Evolutionary conservation across 2,329 filamentous ascomycete genomes (phyloP).

Genomic region (Penicillium expansum): DNA sequence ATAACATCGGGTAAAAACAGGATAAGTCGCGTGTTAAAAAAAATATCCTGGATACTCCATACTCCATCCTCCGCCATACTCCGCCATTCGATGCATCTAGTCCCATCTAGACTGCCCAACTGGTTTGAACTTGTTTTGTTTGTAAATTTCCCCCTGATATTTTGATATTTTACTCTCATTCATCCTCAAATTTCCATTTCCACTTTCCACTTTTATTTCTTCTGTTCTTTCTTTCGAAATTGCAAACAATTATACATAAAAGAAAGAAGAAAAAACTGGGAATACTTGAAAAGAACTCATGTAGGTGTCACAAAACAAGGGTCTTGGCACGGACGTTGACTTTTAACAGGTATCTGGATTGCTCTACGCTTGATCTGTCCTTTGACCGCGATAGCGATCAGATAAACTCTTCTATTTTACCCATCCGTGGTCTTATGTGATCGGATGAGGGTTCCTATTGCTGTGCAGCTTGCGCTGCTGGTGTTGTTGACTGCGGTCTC

Average conservation of each 20-base stretch:
- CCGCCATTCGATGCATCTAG: conserved; percentile 2
- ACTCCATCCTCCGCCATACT: too few species aligned
- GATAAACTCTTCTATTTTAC: background rate
- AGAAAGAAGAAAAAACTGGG: too few species aligned
- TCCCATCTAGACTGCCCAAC: background rate
- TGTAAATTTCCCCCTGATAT: background rate
- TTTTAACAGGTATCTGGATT: background rate
- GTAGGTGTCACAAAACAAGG: background rate
- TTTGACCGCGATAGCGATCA: background rate
- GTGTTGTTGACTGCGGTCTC: conserved; percentile 73
- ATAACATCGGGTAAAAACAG: background rate
- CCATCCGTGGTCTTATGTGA: background rate
- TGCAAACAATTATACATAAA: too few species aligned
- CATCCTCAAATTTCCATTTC: background rate
- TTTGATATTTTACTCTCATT: too few species aligned
- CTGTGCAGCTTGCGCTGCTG: conserved; percentile 78
- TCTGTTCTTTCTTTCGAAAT: background rate
- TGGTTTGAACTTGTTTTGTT: too few species aligned
- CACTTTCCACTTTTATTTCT: background rate
- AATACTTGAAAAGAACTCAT: background rate
- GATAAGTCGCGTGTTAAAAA: background rate
- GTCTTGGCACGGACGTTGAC: background rate
- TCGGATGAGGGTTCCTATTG: conserved; percentile 78
- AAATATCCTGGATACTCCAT: too few species aligned
- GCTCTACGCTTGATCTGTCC: background rate